phyloP scores from a whole-genome alignment of 2,329 filamentous ascomycete genomes.

The Clarireedia paspali region DNA sequence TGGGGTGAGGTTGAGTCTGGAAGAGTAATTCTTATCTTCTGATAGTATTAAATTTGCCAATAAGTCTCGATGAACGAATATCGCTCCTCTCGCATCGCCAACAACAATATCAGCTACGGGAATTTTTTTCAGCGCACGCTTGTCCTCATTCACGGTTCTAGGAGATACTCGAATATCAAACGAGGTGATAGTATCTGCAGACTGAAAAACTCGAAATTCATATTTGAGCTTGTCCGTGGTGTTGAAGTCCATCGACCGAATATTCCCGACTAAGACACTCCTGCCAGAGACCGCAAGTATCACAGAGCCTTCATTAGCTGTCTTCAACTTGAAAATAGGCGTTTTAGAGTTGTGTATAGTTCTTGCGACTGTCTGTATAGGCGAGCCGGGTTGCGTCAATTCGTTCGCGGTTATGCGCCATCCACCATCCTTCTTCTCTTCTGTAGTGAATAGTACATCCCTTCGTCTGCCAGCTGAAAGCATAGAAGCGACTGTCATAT shows the following conservation, averaged over 20 bases:
- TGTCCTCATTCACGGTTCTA: slow-evolving; percentile 15
- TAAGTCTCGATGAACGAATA: slow-evolving; percentile 76
- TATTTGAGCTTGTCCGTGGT: slow-evolving; percentile 40
- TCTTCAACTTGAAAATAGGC: slow-evolving; percentile 41
- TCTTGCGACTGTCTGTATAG: slow-evolving; percentile 24
- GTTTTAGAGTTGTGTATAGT: slow-evolving; percentile 35
- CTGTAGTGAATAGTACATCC: slow-evolving; percentile 31
- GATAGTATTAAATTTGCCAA: slow-evolving; percentile 42
- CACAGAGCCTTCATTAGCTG: slow-evolving; percentile 46
- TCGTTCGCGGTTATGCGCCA: slow-evolving; percentile 30
- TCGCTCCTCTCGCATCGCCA: slow-evolving; percentile 67
- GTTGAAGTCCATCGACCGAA: slow-evolving; percentile 28
- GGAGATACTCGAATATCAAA: slow-evolving; percentile 50
- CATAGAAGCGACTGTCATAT: slow-evolving; percentile 31
- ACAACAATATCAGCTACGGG: slow-evolving; percentile 63
- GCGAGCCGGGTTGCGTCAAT: slow-evolving; percentile 26
- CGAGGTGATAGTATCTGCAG: slow-evolving; percentile 57
- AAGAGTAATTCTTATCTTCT: slow-evolving; percentile 29
- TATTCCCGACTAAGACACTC: slow-evolving; percentile 53
- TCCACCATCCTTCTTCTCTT: slow-evolving; percentile 24
- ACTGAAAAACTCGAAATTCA: slow-evolving; percentile 51
- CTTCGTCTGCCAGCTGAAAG: slow-evolving; percentile 26
- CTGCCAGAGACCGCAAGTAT: slow-evolving; percentile 48
- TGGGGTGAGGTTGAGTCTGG: slow-evolving; percentile 34
- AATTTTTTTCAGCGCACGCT: slow-evolving; percentile 27